Base-by-base conservation (phyloP, 2,329 filamentous ascomycete genomes). In the Myrmaecium sp. region DNA sequence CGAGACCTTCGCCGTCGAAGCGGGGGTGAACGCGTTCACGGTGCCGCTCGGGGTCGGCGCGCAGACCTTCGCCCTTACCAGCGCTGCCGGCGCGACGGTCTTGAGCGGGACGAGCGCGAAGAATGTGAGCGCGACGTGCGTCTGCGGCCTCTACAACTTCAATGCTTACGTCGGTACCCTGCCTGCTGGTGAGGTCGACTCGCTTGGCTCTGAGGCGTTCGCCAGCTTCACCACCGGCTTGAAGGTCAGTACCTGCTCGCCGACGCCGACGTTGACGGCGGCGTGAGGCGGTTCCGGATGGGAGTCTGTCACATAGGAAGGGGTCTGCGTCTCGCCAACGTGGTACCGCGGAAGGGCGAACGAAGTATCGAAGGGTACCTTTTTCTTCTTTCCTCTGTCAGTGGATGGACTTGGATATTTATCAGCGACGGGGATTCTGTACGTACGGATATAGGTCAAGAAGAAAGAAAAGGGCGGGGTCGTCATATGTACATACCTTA, bases 141-240 rank as follows among this genome's bases (percentile, higher is more conserved):
- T 55, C 11, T 67, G 60, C 31, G 61, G 64, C 3, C 49, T 66
- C 25, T 66, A 66, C 49, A 68, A 68, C 44, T 68, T 60, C 48
- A 69, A 69, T 31, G 55, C 61, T 9, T 68, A 62, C 33, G 61
- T 65, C 0, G 64, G 64, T 9, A 60, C 52, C 2, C 45, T 67
- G 3, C 61, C 63, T 3, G 44, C 44, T 1, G 40, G 47, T 6
- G 13, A 21, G n/a, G 9, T 29, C 2, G 41, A 43, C 22, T 21
- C 27, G n/a, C 20, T 42, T 4, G 35, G 26, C 2, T 23, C 30
- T 13, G 36, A 35, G 16, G 36, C 31, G 10, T 11, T 39, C 7
- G 27, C 31, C 2, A 24, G 25, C 14, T 30, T 39, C 12, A 35
- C 25, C 3, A 32, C 23, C 4, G 37, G 37, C 4, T 28, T 40